Evolutionary conservation across 352 stramenopile species (phyloP).

Genomic region (Phytophthora podocarpi): DNA sequence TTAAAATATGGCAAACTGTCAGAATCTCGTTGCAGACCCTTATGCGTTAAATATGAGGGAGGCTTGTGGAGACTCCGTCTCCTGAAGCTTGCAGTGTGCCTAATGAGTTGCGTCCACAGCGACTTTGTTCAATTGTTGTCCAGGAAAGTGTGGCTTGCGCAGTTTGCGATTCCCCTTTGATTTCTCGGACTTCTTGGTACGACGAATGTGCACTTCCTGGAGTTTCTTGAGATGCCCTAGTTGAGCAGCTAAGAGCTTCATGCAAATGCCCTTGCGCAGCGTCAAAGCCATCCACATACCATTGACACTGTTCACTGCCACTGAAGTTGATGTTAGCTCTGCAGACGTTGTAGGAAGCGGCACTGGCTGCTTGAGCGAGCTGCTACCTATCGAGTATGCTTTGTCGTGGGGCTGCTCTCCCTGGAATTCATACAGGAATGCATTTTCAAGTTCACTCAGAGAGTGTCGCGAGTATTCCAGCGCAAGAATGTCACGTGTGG

Average conservation of each 20-base stretch:
- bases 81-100: too few relatives aligned
- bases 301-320: background rate
- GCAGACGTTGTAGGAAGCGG: background rate
- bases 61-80: background rate
- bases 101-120: constrained; percentile 22
- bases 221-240: constrained; percentile 44
- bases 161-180: constrained; percentile 17
- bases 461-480: constrained; percentile 48
- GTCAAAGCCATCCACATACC: constrained; percentile 56
- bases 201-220: constrained; percentile 9
- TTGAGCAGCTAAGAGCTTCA: constrained; percentile 70
- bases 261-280: constrained; percentile 60
- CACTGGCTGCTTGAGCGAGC: background rate
- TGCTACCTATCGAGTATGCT: constrained; percentile 46
- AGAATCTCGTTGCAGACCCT: background rate
- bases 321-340: background rate
- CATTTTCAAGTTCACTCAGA: constrained; percentile 47
- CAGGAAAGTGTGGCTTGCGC: constrained; percentile 51
- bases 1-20: constrained; percentile 41
- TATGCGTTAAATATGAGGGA: constrained; percentile 17
- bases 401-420: constrained; percentile 42
- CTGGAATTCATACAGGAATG: constrained; percentile 66
- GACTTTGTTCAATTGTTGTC: constrained; percentile 53
- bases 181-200: constrained; percentile 7
- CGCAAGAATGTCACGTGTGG: constrained; percentile 39